Evolutionary conservation across 208 protist genomes (phyloP), one percentile per base, ranked within the genome.

Genomic region (Crithidia mellificae): DNA sequence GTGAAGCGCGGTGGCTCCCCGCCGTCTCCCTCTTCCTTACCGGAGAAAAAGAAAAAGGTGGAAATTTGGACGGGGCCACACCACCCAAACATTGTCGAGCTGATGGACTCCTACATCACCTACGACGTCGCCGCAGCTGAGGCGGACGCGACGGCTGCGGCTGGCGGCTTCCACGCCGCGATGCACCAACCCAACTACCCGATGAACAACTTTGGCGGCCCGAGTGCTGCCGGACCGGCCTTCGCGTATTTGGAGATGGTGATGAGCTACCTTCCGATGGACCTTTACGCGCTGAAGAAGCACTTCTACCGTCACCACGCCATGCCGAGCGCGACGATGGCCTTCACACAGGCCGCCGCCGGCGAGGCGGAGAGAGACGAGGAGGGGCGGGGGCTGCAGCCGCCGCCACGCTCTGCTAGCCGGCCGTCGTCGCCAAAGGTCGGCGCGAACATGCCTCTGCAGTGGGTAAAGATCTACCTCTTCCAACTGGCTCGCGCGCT

Each of bases 241-340:
- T 57, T 54, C 59, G 46, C 54, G 15, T 99, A 99, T 70, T 83
- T 99, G 6, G 98, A 99, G 83, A 81, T 99, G 19, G 98, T 99
- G 14, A 92, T 99, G 81, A 97, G 99, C 61, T 99, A 98, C 83
- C 77, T 99, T 0, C 99, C 99, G 2, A 85, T 98, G 36, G 99
- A 99, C 56, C 77, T 99, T 5, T 93, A 96, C 62, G 77, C 84
- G n/a, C 67, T 99, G 19, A 83, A 91, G n/a, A 74, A 89, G 39
- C 78, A 95, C 63, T 99, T 97, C 78, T 76, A 78, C 49, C 92
- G 57, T 5, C 39, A 59, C 8, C 75, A 72, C 27, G 30, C 22
- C 19, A 97, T 83, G 67, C 70, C 66, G 27, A 58, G 49, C 56
- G 59, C 54, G 30, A 29, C 25, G 15, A 20, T 36, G 38, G n/a